Evolutionary conservation across 257 asterid genomes (phyloP).

Genomic region (Penstemon barbatus): DNA sequence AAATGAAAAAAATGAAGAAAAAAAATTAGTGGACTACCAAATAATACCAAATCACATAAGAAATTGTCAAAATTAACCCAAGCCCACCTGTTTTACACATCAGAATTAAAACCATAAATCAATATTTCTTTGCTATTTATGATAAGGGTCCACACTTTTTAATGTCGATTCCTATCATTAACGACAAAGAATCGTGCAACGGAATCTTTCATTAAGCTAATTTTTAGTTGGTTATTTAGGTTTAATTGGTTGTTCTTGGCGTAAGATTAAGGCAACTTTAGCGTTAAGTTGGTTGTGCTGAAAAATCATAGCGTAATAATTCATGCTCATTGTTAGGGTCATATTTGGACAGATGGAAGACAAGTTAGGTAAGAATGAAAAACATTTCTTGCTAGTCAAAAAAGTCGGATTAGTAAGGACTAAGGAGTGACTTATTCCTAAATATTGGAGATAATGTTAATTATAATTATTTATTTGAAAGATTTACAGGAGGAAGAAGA

Average conservation of each 20-base stretch:
- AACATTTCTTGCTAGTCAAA: too few relatives aligned
- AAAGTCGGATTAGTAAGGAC: too few relatives aligned
- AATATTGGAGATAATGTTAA: too few relatives aligned
- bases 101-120: neutral
- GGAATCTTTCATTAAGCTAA: conserved; percentile 7
- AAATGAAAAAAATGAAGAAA: too few relatives aligned
- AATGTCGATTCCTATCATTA: neutral
- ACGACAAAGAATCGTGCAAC: neutral
- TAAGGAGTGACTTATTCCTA: too few relatives aligned
- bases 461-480: too few relatives aligned
- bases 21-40: too few relatives aligned
- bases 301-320: too few relatives aligned
- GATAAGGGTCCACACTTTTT: neutral
- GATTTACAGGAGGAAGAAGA: too few relatives aligned
- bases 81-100: neutral
- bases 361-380: too few relatives aligned
- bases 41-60: neutral
- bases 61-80: neutral
- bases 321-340: too few relatives aligned
- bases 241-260: neutral
- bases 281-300: neutral
- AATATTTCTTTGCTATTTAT: neutral
- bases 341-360: too few relatives aligned
- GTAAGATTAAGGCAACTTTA: conserved; percentile 12
- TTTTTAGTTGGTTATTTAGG: neutral